Conservation (phyloP, 1,284 basidiomycete species). For the Paramarasmius palmivorus region DNA sequence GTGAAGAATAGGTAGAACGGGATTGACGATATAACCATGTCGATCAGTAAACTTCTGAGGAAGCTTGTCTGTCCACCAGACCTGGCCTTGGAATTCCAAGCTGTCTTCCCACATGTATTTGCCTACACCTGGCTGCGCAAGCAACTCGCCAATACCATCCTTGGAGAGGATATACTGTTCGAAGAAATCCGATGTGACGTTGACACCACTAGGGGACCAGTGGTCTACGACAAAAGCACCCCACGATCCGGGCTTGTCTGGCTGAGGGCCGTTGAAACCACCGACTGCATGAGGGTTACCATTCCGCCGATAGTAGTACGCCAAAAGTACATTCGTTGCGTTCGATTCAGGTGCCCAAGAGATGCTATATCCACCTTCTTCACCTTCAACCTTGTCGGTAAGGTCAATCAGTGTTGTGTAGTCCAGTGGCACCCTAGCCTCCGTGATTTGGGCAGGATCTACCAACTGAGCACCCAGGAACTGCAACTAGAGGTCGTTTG, state of each 20-base stretch:
- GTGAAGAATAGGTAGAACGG: slow-evolving; percentile 12
- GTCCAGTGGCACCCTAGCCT: slow-evolving; percentile 15
- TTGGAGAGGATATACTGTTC: slow-evolving; percentile 16
- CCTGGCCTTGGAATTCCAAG: slow-evolving; percentile 18
- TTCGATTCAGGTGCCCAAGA: slow-evolving; percentile 14
- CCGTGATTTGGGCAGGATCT: slow-evolving; percentile 10
- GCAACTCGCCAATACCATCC: slow-evolving; percentile 13
- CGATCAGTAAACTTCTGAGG: slow-evolving; percentile 16
- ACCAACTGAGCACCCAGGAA: slow-evolving; percentile 16
- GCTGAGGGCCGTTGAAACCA: slow-evolving; percentile 16
- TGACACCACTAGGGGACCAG: slow-evolving; percentile 17
- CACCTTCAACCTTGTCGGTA: slow-evolving; percentile 13
- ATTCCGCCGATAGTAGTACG: slow-evolving; percentile 20
- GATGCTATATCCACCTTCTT: neutral
- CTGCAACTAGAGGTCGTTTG: slow-evolving; percentile 13
- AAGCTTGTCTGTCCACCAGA: slow-evolving; percentile 19
- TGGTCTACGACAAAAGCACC: slow-evolving; percentile 20
- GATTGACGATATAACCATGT: slow-evolving; percentile 18
- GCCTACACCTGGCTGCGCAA: slow-evolving; percentile 16
- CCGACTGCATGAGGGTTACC: slow-evolving; percentile 16
- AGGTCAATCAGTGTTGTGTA: slow-evolving; percentile 18
- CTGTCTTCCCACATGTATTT: slow-evolving; percentile 21
- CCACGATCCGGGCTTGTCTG: slow-evolving; percentile 18
- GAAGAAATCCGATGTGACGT: slow-evolving; percentile 17
- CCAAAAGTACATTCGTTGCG: slow-evolving; percentile 15